Conservation (phyloP, 768 basidiomycete species). For the Kwoniella bestiolae region DNA sequence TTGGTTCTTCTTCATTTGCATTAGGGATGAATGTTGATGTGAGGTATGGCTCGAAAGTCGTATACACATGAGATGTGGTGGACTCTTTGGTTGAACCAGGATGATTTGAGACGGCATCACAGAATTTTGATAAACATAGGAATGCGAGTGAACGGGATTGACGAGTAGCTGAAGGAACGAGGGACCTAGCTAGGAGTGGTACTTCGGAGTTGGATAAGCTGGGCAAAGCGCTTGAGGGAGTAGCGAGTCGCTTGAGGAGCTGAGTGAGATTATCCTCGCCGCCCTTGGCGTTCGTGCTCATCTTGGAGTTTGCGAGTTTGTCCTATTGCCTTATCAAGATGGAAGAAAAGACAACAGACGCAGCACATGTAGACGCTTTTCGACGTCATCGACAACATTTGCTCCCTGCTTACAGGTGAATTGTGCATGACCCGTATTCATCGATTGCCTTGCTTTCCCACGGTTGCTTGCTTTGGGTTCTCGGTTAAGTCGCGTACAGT, state of each 20-base stretch:
- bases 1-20: constrained; percentile 10
- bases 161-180: constrained; percentile 27
- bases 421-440: no score
- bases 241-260: constrained; percentile 23
- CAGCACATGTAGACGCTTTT: not conserved
- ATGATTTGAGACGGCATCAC: constrained; percentile 13
- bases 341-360: not conserved
- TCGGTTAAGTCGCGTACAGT: not conserved
- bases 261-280: constrained; percentile 15
- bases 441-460: constrained; percentile 17
- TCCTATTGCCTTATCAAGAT: no score
- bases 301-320: no score
- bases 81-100: not conserved
- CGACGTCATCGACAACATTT: not conserved
- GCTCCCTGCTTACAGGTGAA: not conserved
- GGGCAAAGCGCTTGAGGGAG: not conserved
- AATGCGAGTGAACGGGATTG: constrained; percentile 27
- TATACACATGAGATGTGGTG: constrained; percentile 9
- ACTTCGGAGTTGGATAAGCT: constrained; percentile 15
- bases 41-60: constrained; percentile 23
- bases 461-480: constrained; percentile 9
- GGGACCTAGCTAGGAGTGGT: constrained; percentile 26
- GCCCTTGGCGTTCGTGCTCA: constrained; percentile 5
- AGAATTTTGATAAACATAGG: constrained; percentile 35
- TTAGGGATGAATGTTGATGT: constrained; percentile 8